phyloP scores from a whole-genome alignment of 805 yeast species.

The Candida sphagnicola region DNA sequence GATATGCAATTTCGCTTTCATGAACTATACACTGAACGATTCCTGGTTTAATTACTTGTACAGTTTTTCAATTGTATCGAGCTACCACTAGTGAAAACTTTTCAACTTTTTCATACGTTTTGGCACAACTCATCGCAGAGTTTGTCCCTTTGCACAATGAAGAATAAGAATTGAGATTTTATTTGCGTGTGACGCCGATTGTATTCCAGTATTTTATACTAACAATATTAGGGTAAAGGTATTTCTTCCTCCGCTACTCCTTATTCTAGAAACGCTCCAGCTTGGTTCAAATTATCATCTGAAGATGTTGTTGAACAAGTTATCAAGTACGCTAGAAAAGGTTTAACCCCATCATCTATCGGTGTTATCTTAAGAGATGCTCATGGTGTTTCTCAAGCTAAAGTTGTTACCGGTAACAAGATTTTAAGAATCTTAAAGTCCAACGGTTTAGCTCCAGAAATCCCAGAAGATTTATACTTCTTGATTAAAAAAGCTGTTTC shows the following conservation, averaged over 20 bases:
- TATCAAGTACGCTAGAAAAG: constrained; percentile 99
- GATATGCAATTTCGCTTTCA: constrained; percentile 1
- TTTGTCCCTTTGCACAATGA: too few relatives aligned
- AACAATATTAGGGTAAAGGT: constrained; percentile 88
- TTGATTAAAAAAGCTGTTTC: constrained; percentile 99
- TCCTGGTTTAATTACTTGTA: constrained; percentile 1
- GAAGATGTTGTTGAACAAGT: constrained; percentile 97
- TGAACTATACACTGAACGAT: neutral
- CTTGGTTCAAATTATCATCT: constrained; percentile 98
- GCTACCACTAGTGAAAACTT: too few relatives aligned
- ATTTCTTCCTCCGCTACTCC: constrained; percentile 98
- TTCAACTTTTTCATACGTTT: too few relatives aligned
- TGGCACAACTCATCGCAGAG: too few relatives aligned
- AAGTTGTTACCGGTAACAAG: constrained; percentile 98
- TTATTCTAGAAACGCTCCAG: constrained; percentile 97
- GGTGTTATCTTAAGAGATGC: constrained; percentile 99
- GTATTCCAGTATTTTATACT: constrained; percentile 22
- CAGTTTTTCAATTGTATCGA: neutral
- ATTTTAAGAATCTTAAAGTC: constrained; percentile 98
- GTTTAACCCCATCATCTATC: constrained; percentile 98
- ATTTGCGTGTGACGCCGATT: neutral
- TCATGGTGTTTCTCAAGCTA: constrained; percentile 98
- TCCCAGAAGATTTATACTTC: constrained; percentile 99
- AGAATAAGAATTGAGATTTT: too few relatives aligned
- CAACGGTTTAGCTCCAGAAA: constrained; percentile 99